These are phyloP conservation scores for Clavispora vitiphila DNA, from an alignment of 805 yeast genomes.

Conservation along the genomic window DNA sequence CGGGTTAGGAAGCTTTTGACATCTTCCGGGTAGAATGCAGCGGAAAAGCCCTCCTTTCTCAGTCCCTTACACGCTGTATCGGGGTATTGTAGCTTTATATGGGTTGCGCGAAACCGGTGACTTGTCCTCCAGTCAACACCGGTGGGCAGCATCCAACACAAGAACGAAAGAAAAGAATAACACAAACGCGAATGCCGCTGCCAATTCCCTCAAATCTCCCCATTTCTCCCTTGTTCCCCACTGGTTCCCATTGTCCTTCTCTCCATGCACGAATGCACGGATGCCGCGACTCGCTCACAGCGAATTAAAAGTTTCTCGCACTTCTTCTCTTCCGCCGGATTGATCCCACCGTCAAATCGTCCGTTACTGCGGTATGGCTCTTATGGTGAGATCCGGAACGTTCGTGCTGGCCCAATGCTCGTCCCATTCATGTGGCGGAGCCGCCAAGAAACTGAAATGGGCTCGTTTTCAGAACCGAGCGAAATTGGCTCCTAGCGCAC, in stretches of 20 bases:
- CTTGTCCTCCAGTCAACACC: too few species aligned
- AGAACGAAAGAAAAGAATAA: too few species aligned
- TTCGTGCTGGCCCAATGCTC: neutral
- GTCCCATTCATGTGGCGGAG: neutral
- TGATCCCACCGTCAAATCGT: conserved; percentile 12
- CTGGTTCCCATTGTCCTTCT: too few species aligned
- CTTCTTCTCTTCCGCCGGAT: neutral
- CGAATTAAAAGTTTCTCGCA: neutral
- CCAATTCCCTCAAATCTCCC: neutral
- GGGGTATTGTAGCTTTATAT: too few species aligned
- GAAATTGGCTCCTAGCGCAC: neutral
- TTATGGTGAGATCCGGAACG: neutral
- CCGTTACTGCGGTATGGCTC: conserved; percentile 10
- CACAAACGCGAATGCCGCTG: too few species aligned
- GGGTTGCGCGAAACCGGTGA: too few species aligned
- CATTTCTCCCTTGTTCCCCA: too few species aligned
- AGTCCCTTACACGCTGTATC: too few species aligned
- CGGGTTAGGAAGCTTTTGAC: too few species aligned
- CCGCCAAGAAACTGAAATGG: neutral
- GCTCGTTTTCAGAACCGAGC: neutral
- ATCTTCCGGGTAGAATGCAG: too few species aligned
- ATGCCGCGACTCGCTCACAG: neutral
- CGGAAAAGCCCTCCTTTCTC: too few species aligned
- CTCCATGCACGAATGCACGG: neutral
- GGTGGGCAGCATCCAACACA: too few species aligned